Percentiles rank a stretch among this genome's conserved stretches.
Conservation (phyloP, 768 basidiomycete genomes). For the Lactarius sanguifluus region DNA sequence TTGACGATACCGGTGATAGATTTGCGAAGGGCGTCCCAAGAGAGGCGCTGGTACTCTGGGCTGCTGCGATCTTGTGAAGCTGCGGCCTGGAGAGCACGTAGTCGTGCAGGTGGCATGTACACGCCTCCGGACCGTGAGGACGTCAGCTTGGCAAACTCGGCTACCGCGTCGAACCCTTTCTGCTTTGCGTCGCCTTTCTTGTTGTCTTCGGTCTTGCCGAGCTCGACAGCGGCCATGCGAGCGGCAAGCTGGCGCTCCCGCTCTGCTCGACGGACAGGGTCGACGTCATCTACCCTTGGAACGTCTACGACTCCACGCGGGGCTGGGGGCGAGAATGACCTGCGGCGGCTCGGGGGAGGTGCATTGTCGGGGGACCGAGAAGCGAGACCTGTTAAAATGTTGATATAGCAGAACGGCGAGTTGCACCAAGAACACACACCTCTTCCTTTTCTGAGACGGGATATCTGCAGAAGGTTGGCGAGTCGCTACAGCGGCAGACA, state of each 20-base stretch:
- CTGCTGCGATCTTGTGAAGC: slow-evolving; percentile 80
- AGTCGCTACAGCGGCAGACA: slow-evolving; percentile 21
- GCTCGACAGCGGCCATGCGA: slow-evolving; percentile 64
- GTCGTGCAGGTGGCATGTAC: slow-evolving; percentile 92
- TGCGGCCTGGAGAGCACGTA: slow-evolving; percentile 86
- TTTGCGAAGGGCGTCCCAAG: slow-evolving; percentile 98
- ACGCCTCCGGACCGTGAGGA: slow-evolving; percentile 87
- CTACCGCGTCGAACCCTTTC: slow-evolving; percentile 65
- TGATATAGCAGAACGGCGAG: not conserved
- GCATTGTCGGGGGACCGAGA: slow-evolving; percentile 37
- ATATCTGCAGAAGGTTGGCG: slow-evolving; percentile 5
- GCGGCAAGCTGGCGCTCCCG: slow-evolving; percentile 79
- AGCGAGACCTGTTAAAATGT: slow-evolving; percentile 35
- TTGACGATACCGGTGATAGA: slow-evolving; percentile 99
- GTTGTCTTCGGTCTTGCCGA: slow-evolving; percentile 53
- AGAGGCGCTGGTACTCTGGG: slow-evolving; percentile 88
- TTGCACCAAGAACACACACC: slow-evolving; percentile 2
- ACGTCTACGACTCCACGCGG: slow-evolving; percentile 38
- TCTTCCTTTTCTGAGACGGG: slow-evolving; percentile 26
- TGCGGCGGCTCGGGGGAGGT: slow-evolving; percentile 45
- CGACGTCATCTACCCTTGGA: slow-evolving; percentile 65
- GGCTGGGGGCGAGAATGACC: slow-evolving; percentile 42
- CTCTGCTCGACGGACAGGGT: slow-evolving; percentile 72
- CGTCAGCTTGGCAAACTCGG: slow-evolving; percentile 87
- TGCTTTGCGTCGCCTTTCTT: slow-evolving; percentile 36